Base-by-base conservation (phyloP, 176 grass and related monocot species). In the Cenchrus purpureus region DNA sequence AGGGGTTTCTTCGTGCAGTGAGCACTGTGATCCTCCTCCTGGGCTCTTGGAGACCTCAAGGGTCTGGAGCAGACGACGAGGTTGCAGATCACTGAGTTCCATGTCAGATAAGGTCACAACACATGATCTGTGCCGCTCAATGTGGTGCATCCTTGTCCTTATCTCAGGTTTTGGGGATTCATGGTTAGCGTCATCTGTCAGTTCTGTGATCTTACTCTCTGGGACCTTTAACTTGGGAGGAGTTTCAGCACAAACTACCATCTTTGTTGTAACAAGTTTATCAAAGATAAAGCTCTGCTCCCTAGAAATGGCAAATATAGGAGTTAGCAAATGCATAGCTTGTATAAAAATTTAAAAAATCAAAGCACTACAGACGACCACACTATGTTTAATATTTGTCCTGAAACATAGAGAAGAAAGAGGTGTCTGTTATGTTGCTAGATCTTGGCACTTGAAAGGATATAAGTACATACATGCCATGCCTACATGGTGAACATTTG, bases 71-170 rank as follows among this genome's bases (percentile, higher is more conserved):
- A 61, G 80, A 77, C 76, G 78, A 12, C 52, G 73, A 80, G 68
- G 34, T 51, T 80, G 45, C 34, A 54, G 34, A 79, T 73, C 66
- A 55, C 51, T 58, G 19, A 37, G 51, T n/a, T 90, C 68, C 60
- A 86, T 69, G 56, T 90, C 80, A 75, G 63, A 82, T 68, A 86
- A 74, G 62, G 82, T 52, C 70, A 56, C 84, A 72, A 85, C 88
- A 89, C 84, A 91, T 48, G 95, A 97, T 72, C 45, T 83, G 28
- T 91, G 81, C 8, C 92, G 80, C 65, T 89, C 94, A 82, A 94
- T 87, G 13, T 37, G 72, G 68, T 64, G 80, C 6, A 29, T 10
- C 81, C 86, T 90, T 85, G 81, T 81, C 86, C 56, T 90, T 67
- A 87, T 84, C 82, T 88, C 83, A 16, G 78, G 22, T 65, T 84